A percentile compares a stretch with the other conserved stretches of the same genome.
These are phyloP conservation scores for Stipa capillata DNA, from an alignment of 176 grass and related monocot species.

Conservation along the genomic window DNA sequence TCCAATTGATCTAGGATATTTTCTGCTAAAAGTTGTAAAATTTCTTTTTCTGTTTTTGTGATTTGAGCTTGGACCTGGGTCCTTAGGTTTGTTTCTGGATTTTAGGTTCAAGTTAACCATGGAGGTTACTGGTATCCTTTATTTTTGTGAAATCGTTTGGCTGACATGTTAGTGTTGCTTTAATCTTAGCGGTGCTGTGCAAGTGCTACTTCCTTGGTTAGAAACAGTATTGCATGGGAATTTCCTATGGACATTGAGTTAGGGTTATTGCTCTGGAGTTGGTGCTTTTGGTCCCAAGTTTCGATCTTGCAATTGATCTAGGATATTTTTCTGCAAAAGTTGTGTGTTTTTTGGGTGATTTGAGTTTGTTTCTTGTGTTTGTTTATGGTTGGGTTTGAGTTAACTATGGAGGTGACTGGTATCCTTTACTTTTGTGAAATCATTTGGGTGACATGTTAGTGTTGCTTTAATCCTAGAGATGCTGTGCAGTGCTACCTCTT, in stretches of 20 bases:
- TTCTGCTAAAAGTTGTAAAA: no score
- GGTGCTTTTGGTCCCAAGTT: neutral
- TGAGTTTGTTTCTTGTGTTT: neutral
- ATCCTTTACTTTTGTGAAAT: neutral
- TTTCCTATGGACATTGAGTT: neutral
- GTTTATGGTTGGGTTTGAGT: neutral
- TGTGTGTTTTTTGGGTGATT: neutral
- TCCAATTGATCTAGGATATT: neutral
- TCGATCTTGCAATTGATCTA: neutral
- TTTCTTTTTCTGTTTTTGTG: conserved; percentile 6
- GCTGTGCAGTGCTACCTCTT: neutral
- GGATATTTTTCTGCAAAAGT: neutral
- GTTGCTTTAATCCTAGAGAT: neutral
- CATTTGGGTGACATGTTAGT: neutral
- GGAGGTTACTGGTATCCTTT: neutral
- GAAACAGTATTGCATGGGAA: neutral
- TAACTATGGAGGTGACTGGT: neutral
- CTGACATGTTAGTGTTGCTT: neutral
- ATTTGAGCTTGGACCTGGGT: conserved; percentile 12
- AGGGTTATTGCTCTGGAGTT: neutral
- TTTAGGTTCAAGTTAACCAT: conserved; percentile 4
- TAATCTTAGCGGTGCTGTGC: neutral
- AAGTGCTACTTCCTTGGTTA: neutral
- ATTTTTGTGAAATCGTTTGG: neutral
- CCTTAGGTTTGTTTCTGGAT: neutral